Percentiles rank a stretch among this genome's conserved stretches.
Conservation (phyloP, 257 asterid genomes). For the Solanum clarkiae region DNA sequence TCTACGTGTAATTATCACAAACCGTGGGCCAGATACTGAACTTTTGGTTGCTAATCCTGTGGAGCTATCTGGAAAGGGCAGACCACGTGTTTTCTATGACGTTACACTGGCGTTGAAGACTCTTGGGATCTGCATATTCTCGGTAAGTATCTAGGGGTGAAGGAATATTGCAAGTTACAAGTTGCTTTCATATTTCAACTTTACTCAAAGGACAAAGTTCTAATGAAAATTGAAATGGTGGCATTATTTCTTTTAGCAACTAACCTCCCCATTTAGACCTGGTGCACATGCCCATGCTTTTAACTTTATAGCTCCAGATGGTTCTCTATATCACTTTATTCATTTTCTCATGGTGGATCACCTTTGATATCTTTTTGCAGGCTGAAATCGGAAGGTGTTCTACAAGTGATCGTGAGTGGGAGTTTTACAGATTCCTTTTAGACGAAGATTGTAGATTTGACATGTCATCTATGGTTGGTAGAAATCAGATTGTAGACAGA, state of each 20-base stretch:
- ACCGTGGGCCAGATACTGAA: slow-evolving; percentile 79
- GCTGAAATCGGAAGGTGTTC: slow-evolving; percentile 80
- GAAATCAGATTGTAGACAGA: slow-evolving; percentile 61
- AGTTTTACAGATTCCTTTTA: slow-evolving; percentile 67
- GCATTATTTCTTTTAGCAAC: neutral
- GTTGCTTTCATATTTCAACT: neutral
- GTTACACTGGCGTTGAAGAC: slow-evolving; percentile 56
- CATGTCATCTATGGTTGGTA: slow-evolving; percentile 27
- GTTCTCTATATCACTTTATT: neutral
- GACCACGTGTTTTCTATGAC: slow-evolving; percentile 79
- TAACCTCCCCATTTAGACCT: neutral
- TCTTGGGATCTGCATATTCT: slow-evolving; percentile 65
- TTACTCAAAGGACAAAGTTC: neutral
- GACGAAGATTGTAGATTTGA: slow-evolving; percentile 50
- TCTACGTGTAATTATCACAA: slow-evolving; percentile 53
- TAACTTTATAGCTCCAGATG: neutral
- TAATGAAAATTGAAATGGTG: neutral
- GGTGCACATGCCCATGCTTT: neutral
- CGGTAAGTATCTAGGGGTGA: slow-evolving; percentile 28
- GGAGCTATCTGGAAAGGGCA: slow-evolving; percentile 76
- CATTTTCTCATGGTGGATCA: neutral
- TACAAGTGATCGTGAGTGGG: slow-evolving; percentile 64
- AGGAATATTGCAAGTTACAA: neutral
- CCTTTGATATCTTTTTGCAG: slow-evolving; percentile 14
- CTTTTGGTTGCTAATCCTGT: slow-evolving; percentile 83